These are phyloP conservation scores for Urostyla sp. DNA, from an alignment of 73 alveolate species.

Conservation along the genomic window DNA sequence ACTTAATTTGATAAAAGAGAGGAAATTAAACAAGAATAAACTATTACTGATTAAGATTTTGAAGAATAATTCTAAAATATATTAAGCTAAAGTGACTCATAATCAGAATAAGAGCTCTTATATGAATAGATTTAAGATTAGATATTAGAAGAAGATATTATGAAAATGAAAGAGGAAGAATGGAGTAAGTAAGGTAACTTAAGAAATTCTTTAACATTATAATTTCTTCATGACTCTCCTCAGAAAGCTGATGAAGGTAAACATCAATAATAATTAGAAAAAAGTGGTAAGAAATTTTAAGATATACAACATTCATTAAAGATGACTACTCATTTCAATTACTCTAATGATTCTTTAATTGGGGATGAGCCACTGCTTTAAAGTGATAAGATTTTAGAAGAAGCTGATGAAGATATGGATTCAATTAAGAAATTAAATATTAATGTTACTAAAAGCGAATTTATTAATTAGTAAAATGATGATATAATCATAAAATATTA, in stretches of 20 bases:
- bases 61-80: background rate
- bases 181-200: background rate
- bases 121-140: background rate
- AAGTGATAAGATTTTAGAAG: background rate
- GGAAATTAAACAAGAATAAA: background rate
- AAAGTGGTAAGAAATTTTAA: background rate
- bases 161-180: background rate
- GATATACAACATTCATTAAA: background rate
- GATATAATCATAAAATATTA: background rate
- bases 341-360: background rate
- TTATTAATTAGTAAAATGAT: background rate
- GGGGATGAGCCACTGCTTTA: background rate
- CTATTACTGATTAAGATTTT: background rate
- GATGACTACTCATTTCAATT: background rate
- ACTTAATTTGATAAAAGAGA: background rate
- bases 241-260: no score
- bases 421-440: background rate
- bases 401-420: background rate
- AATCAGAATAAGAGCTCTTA: background rate
- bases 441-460: background rate
- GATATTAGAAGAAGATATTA: background rate
- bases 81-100: background rate
- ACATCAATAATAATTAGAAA: background rate
- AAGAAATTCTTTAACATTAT: slow-evolving; percentile 18
- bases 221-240: slow-evolving; percentile 28